These are phyloP conservation scores for Trichoderma atrobrunneum DNA, from an alignment of 2,329 filamentous ascomycete genomes.

Conservation along the genomic window DNA sequence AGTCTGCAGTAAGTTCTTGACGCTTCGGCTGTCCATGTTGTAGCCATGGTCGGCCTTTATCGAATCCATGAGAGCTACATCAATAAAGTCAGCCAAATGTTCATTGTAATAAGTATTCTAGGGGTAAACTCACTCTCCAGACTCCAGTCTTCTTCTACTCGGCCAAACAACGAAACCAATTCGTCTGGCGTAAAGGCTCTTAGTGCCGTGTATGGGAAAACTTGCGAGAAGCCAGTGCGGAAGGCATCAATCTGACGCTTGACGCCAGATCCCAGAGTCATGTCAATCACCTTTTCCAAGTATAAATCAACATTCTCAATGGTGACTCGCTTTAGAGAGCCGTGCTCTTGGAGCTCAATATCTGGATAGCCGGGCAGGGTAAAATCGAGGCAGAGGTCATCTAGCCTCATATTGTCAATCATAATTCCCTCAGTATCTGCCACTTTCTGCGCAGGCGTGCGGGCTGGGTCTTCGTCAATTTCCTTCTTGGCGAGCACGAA, in stretches of 20 bases:
- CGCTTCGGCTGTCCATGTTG: conserved; percentile 96
- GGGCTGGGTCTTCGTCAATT: conserved; percentile 67
- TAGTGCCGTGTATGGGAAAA: conserved; percentile 91
- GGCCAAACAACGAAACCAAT: conserved; percentile 89
- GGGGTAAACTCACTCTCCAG: conserved; percentile 74
- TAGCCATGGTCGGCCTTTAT: conserved; percentile 98
- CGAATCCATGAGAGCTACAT: conserved; percentile 84
- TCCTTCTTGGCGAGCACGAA: conserved; percentile 80
- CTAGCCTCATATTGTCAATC: conserved; percentile 73
- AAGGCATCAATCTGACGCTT: conserved; percentile 89
- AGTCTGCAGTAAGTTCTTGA: conserved; percentile 85
- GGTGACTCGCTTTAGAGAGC: conserved; percentile 71
- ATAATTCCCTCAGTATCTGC: conserved; percentile 65
- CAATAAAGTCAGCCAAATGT: conserved; percentile 13
- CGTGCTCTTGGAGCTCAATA: conserved; percentile 77
- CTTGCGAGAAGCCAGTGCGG: conserved; percentile 84
- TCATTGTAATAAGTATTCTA: not conserved
- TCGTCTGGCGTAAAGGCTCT: conserved; percentile 94
- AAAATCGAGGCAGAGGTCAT: conserved; percentile 90
- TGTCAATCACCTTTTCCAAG: conserved; percentile 83
- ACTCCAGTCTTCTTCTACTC: conserved; percentile 93
- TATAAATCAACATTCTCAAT: conserved; percentile 91
- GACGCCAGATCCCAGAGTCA: conserved; percentile 87
- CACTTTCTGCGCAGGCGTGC: conserved; percentile 68
- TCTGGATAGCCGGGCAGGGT: conserved; percentile 86